Conservation (phyloP, 352 stramenopile species). For the Aphanomyces invadans region DNA sequence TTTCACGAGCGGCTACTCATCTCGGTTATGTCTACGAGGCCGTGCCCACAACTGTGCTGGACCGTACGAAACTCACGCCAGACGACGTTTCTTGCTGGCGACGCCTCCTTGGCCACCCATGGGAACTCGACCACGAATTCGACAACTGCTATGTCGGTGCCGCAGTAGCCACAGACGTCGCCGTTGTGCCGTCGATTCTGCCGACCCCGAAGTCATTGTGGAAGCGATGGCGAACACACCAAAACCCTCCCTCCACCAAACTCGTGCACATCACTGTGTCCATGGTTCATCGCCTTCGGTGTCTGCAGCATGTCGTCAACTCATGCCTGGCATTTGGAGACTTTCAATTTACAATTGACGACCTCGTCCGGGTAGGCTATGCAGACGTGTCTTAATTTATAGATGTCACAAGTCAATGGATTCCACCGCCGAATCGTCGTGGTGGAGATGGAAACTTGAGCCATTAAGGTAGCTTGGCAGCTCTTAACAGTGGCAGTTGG, state of each 20-base stretch:
- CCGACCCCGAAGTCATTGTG: neutral
- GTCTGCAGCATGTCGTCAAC: neutral
- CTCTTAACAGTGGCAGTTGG: no score
- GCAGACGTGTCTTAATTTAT: neutral
- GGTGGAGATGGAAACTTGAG: no score
- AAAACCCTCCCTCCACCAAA: neutral
- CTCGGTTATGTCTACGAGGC: neutral
- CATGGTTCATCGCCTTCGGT: neutral
- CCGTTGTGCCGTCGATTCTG: neutral
- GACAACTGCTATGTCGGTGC: neutral
- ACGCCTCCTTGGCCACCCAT: neutral
- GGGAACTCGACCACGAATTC: constrained; percentile 4
- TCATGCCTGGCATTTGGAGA: neutral
- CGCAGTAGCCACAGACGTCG: neutral
- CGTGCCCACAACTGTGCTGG: neutral
- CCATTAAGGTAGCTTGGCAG: no score
- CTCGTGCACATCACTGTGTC: neutral
- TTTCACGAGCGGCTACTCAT: neutral
- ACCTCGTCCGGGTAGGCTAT: neutral
- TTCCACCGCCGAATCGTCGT: no score
- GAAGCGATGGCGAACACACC: neutral
- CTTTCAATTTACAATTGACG: constrained; percentile 11
- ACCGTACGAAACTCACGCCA: neutral
- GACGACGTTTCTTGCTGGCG: neutral
- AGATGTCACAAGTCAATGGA: neutral